These are phyloP conservation scores for Cenchrus americanus DNA, from an alignment of 176 grass and related monocot genomes.

Conservation along the genomic window DNA sequence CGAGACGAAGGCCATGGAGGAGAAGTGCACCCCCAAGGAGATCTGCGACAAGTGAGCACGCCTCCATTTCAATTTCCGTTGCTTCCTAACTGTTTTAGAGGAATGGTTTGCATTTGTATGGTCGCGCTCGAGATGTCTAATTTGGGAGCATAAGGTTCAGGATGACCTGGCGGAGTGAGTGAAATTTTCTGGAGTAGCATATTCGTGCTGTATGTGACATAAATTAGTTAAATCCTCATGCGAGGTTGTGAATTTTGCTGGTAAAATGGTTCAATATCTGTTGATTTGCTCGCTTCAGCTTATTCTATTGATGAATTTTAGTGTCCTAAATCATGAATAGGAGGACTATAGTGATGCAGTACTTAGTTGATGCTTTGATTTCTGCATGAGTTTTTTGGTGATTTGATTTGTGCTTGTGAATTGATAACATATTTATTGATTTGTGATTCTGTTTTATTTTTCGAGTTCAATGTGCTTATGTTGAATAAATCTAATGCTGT, in stretches of 20 bases:
- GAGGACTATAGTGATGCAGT: neutral
- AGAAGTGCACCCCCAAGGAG: constrained; percentile 97
- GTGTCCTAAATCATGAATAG: constrained; percentile 1
- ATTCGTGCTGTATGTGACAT: neutral
- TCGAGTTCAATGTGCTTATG: neutral
- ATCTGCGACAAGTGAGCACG: constrained; percentile 85
- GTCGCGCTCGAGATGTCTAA: neutral
- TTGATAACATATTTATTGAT: neutral
- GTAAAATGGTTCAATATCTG: neutral
- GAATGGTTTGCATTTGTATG: neutral
- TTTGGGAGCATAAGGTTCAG: neutral
- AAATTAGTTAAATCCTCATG: neutral
- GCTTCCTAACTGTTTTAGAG: neutral
- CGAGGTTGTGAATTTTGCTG: neutral
- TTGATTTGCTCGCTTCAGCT: constrained; percentile 12
- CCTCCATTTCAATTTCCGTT: neutral
- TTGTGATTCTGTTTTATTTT: neutral
- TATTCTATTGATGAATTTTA: neutral
- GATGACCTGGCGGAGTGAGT: neutral
- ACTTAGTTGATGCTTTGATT: neutral
- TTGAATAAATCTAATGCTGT: neutral
- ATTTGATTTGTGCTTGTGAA: neutral
- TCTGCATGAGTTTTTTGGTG: neutral
- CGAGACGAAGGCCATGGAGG: constrained; percentile 96
- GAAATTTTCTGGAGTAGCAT: neutral